phyloP scores from a whole-genome alignment of 1,284 basidiomycete species.

The Pterula multifida region DNA sequence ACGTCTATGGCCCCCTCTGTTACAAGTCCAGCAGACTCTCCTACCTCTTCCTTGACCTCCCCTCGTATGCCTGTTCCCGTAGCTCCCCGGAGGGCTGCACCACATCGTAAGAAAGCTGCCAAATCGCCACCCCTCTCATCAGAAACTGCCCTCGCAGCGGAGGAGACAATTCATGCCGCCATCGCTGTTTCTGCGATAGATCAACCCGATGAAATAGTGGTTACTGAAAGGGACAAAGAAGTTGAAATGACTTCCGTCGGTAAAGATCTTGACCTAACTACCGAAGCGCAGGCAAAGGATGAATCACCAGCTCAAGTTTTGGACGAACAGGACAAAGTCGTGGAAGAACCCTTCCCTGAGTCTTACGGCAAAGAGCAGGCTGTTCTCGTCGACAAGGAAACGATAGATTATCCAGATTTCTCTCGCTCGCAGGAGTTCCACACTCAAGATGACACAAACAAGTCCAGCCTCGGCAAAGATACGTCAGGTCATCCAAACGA shows the following conservation, averaged over 20 bases:
- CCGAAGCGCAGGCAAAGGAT: constrained; percentile 6
- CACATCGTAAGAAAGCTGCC: constrained; percentile 50
- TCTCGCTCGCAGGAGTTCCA: no score
- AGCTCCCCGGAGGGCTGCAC: constrained; percentile 54
- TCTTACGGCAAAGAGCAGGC: constrained; percentile 5
- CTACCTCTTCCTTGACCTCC: constrained; percentile 22
- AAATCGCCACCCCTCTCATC: constrained; percentile 30
- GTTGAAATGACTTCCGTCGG: not conserved
- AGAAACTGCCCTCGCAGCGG: constrained; percentile 5
- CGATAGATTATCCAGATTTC: no score
- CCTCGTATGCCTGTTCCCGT: constrained; percentile 60
- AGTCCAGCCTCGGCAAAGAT: no score
- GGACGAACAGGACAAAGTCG: constrained; percentile 4
- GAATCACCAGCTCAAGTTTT: constrained; percentile 15
- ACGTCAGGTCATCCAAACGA: no score
- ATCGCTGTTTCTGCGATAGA: not conserved
- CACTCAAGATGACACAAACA: no score
- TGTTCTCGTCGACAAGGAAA: no score
- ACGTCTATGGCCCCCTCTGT: constrained; percentile 25
- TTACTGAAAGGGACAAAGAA: not conserved
- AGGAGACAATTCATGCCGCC: not conserved
- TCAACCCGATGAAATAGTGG: not conserved
- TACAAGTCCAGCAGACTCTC: constrained; percentile 15
- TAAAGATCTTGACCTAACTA: not conserved
- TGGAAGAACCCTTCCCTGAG: not conserved